Conservation (phyloP, 371 early-diverging fungal species). For the Rhizomucor miehei region DNA sequence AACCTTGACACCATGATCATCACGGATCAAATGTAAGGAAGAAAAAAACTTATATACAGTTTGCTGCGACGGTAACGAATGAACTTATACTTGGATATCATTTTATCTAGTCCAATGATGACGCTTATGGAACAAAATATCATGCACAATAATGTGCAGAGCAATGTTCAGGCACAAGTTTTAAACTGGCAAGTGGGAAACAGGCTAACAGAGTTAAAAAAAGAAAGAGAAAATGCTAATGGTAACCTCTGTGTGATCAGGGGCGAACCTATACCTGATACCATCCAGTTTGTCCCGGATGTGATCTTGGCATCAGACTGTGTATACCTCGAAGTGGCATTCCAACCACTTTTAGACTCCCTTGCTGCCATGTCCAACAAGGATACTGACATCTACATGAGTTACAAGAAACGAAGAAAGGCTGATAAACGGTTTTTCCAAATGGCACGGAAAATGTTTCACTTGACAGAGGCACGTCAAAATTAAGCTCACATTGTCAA, state of each 20-base stretch:
- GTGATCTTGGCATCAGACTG: constrained; percentile 51
- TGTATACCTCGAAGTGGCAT: constrained; percentile 46
- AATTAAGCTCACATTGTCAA: background rate
- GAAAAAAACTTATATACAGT: background rate
- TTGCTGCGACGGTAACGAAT: background rate
- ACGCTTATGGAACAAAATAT: constrained; percentile 40
- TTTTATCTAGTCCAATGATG: constrained; percentile 33
- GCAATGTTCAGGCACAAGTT: constrained; percentile 17
- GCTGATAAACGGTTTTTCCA: constrained; percentile 49
- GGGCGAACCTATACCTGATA: constrained; percentile 27
- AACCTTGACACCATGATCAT: constrained; percentile 24
- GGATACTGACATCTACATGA: constrained; percentile 34
- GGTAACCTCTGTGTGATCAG: constrained; percentile 7
- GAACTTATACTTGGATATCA: too few species aligned
- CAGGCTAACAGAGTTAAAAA: background rate
- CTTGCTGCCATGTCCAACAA: constrained; percentile 24
- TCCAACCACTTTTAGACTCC: constrained; percentile 41
- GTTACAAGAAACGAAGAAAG: constrained; percentile 43
- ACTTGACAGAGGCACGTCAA: constrained; percentile 21
- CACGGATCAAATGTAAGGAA: constrained; percentile 42
- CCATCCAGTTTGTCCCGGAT: constrained; percentile 17
- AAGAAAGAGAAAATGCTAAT: background rate
- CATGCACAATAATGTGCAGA: constrained; percentile 18
- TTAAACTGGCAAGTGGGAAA: constrained; percentile 46
- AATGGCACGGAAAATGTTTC: constrained; percentile 39